A percentile compares a stretch with the other conserved stretches of the same genome.
phyloP scores from a whole-genome alignment of 805 yeast genomes.

The Starmerella vaccinii region DNA sequence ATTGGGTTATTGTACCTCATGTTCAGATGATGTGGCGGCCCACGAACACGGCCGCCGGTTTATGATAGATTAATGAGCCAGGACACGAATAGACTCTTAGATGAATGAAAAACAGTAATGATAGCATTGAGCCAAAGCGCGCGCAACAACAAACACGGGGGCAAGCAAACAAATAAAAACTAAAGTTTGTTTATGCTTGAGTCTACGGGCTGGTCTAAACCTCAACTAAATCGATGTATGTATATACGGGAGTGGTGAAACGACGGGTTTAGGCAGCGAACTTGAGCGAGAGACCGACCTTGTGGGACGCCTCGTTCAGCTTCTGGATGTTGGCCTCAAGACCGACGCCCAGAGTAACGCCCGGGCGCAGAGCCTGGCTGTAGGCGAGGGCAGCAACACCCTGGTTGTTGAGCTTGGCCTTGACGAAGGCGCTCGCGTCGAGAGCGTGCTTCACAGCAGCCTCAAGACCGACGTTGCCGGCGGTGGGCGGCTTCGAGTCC shows the following conservation, averaged over 20 bases:
- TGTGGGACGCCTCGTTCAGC: slow-evolving; percentile 93
- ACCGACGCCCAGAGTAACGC: slow-evolving; percentile 95
- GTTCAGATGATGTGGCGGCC: slow-evolving; percentile 14
- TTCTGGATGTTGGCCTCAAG: slow-evolving; percentile 92
- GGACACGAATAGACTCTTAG: no score
- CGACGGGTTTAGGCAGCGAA: slow-evolving; percentile 90
- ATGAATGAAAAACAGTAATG: no score
- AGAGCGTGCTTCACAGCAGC: slow-evolving; percentile 90
- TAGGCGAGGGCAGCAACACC: slow-evolving; percentile 90
- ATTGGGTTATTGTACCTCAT: slow-evolving; percentile 15
- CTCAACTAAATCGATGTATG: no score
- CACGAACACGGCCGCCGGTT: no score
- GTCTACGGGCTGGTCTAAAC: no score
- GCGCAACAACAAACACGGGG: no score
- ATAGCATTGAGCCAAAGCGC: no score
- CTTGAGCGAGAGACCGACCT: slow-evolving; percentile 89
- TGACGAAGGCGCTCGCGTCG: slow-evolving; percentile 79
- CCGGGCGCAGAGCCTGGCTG: slow-evolving; percentile 90
- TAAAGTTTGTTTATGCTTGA: no score
- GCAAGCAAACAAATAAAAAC: no score
- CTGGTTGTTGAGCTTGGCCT: slow-evolving; percentile 93
- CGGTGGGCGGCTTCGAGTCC: slow-evolving; percentile 68
- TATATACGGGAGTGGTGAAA: no score
- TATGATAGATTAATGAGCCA: no score
- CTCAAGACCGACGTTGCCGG: slow-evolving; percentile 79